Evolutionary conservation across 305 asterid species (phyloP).

Genomic region (Fraxinus platypoda): DNA sequence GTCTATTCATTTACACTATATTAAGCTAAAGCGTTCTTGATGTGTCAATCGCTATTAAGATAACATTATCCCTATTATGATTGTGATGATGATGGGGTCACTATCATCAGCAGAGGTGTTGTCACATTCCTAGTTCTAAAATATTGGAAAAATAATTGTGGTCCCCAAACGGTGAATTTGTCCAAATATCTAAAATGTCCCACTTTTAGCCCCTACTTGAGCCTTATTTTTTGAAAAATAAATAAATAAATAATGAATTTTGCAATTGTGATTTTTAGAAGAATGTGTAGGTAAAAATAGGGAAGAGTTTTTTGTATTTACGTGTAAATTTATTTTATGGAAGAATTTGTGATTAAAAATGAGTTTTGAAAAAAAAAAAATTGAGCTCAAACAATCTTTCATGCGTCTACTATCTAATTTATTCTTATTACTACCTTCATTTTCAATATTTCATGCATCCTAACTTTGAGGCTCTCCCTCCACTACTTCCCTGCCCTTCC

Average conservation of each 20-base stretch:
- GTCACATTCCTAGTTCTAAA: slow-evolving; percentile 29
- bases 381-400: neutral
- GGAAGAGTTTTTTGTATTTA: no score
- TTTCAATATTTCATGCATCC: neutral
- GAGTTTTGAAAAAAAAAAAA: no score
- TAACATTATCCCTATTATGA: neutral
- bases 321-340: no score
- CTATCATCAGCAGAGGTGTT: slow-evolving; percentile 21
- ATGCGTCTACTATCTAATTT: neutral
- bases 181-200: neutral
- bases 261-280: no score
- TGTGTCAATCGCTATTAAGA: neutral
- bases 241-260: no score
- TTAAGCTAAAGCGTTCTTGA: neutral
- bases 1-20: neutral
- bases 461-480: neutral
- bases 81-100: neutral
- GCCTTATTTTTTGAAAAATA: no score
- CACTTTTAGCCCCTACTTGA: neutral
- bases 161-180: slow-evolving; percentile 21
- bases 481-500: neutral
- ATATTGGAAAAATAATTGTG: slow-evolving; percentile 22
- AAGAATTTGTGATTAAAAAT: no score
- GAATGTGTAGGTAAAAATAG: no score
- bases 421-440: neutral